Percentiles rank a stretch among this genome's conserved stretches.
Evolutionary conservation across 106 monocot genomes (phyloP).

Genomic region (Acorus gramineus): DNA sequence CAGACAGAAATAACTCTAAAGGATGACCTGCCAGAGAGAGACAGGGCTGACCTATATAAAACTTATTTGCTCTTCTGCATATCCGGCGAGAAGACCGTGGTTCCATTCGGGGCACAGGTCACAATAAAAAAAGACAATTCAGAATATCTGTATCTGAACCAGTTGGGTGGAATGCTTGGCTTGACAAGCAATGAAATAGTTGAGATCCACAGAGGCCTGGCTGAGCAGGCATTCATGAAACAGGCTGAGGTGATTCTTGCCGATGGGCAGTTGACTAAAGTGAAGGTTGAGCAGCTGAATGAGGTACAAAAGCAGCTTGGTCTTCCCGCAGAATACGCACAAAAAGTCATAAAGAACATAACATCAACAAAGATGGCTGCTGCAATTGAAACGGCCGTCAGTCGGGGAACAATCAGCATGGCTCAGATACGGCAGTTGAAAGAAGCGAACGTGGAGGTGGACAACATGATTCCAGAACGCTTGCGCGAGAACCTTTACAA

Average conservation of each 20-base stretch:
- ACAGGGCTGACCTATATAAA: conserved; percentile 75
- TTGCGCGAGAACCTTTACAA: conserved; percentile 79
- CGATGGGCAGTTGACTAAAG: conserved; percentile 85
- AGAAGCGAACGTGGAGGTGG: conserved; percentile 66
- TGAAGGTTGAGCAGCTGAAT: conserved; percentile 72
- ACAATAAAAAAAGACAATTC: conserved; percentile 70
- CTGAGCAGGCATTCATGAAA: conserved; percentile 93
- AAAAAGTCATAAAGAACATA: conserved; percentile 90
- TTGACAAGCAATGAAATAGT: conserved; percentile 62
- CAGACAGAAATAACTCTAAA: conserved; percentile 90
- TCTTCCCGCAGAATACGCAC: conserved; percentile 81
- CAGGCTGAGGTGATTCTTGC: conserved; percentile 95
- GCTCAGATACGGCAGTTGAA: conserved; percentile 82
- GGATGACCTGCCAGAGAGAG: conserved; percentile 82
- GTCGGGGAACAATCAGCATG: conserved; percentile 78
- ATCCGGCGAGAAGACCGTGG: conserved; percentile 72
- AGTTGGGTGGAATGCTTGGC: conserved; percentile 84
- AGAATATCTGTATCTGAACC: conserved; percentile 65
- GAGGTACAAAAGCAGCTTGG: conserved; percentile 82
- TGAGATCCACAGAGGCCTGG: conserved; percentile 69
- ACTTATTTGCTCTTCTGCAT: conserved; percentile 84
- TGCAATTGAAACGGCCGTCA: conserved; percentile 82
- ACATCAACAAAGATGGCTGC: conserved; percentile 92
- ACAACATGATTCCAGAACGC: conserved; percentile 72
- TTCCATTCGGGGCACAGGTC: conserved; percentile 80